These are phyloP conservation scores for Blastobotrys apis DNA, from an alignment of 1,139 yeast genomes.

Conservation along the genomic window DNA sequence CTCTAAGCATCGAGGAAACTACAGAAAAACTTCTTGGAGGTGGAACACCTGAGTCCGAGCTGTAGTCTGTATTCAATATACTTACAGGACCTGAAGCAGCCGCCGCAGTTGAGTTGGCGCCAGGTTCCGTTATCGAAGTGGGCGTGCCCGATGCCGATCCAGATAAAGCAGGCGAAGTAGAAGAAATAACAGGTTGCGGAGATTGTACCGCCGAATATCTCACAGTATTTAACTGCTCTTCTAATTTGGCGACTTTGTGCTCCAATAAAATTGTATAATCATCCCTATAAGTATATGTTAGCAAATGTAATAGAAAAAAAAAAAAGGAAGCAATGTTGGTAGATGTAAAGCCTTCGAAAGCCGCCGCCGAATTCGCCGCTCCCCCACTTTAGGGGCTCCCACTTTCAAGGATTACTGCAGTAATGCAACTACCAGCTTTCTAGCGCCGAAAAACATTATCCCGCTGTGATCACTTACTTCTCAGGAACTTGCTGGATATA, in stretches of 20 bases:
- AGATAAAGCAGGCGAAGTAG: not conserved
- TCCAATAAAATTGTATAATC: constrained; percentile 52
- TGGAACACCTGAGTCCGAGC: constrained; percentile 16
- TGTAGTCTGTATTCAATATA: constrained; percentile 26
- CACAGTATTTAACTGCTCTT: constrained; percentile 29
- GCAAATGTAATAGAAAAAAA: no score
- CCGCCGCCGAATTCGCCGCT: no score
- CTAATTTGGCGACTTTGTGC: constrained; percentile 47
- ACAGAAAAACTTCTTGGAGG: constrained; percentile 32
- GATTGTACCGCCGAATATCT: not conserved
- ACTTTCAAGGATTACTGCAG: no score
- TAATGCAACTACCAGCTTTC: no score
- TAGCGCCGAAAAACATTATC: no score
- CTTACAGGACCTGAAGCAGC: constrained; percentile 2
- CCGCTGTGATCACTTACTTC: no score
- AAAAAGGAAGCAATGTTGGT: no score
- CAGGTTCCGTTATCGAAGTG: not conserved
- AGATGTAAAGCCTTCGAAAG: no score
- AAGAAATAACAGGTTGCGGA: not conserved
- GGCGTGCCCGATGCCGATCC: not conserved
- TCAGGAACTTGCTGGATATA: constrained; percentile 36
- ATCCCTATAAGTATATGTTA: constrained; percentile 34
- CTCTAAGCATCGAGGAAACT: constrained; percentile 29
- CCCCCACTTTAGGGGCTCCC: no score
- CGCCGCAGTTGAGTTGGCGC: not conserved